Evolutionary conservation across 495 filamentous ascomycete species (phyloP).

Genomic region (Astrocystis sublimbata): DNA sequence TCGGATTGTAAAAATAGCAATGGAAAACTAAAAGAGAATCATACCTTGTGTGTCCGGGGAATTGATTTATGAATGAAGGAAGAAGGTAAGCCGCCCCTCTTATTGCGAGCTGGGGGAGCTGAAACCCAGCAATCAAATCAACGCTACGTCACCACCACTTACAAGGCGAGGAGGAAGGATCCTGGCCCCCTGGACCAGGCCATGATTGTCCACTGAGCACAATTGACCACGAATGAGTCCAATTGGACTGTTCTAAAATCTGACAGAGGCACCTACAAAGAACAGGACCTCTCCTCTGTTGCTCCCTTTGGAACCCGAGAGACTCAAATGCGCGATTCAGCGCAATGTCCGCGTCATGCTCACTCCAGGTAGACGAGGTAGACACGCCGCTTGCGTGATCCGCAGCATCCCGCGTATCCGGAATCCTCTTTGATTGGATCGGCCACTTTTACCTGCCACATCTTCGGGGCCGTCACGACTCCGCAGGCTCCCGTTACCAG

Average conservation of each 20-base stretch:
- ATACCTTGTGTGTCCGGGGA: not conserved
- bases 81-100: constrained; percentile 6
- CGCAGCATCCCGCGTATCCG: too few species aligned
- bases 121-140: constrained; percentile 8
- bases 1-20: not conserved
- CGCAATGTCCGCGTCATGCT: not conserved
- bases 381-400: not conserved
- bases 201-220: not conserved
- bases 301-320: not conserved
- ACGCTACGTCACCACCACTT: constrained; percentile 15
- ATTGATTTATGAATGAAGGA: not conserved
- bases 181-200: too few species aligned
- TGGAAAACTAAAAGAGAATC: not conserved
- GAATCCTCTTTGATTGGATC: not conserved
- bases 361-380: not conserved
- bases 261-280: not conserved
- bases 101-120: not conserved
- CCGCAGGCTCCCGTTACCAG: not conserved
- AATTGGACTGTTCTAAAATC: not conserved
- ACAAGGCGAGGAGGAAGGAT: not conserved
- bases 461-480: not conserved
- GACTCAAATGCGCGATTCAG: not conserved
- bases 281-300: not conserved
- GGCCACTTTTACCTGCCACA: not conserved
- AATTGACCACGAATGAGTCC: constrained; percentile 1